A percentile compares a stretch with the other conserved stretches of the same genome.
phyloP scores from a whole-genome alignment of 768 basidiomycete species.

The Lentinula guzmanii region DNA sequence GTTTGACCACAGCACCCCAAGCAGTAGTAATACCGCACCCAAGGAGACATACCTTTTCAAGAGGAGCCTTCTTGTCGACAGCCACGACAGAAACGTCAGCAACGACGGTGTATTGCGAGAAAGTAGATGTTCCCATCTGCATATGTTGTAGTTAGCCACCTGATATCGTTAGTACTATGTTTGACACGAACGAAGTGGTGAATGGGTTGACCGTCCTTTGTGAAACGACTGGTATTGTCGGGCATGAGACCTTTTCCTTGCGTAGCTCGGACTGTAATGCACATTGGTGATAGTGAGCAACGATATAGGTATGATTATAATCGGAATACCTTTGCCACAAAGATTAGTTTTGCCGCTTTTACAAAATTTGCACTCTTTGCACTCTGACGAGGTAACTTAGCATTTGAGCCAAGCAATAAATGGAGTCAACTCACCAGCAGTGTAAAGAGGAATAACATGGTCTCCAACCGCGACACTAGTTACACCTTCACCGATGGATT shows the following conservation, averaged over 20 bases:
- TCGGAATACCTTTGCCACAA: conserved; percentile 77
- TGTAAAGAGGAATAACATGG: conserved; percentile 96
- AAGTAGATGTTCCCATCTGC: conserved; percentile 98
- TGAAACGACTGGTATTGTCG: conserved; percentile 84
- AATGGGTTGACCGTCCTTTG: conserved; percentile 78
- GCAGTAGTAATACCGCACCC: conserved; percentile 98
- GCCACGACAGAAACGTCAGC: conserved; percentile 96
- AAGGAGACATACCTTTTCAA: conserved; percentile 95
- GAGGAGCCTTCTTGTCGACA: conserved; percentile 77
- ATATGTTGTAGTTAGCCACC: neutral
- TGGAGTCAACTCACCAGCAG: conserved; percentile 56
- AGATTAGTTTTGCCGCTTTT: conserved; percentile 98
- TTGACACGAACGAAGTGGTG: conserved; percentile 76
- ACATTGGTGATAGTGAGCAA: neutral
- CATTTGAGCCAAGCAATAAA: neutral
- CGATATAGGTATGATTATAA: neutral
- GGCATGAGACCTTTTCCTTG: conserved; percentile 97
- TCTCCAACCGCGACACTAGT: conserved; percentile 73
- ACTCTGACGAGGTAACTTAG: conserved; percentile 47
- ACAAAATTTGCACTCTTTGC: conserved; percentile 97
- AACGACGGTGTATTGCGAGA: conserved; percentile 99
- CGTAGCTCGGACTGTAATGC: conserved; percentile 72
- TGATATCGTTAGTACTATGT: neutral
- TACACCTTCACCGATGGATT: conserved; percentile 97
- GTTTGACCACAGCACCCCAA: conserved; percentile 93